Conservation (phyloP, 176 grass and related monocot species). For the Thalia dealbata region DNA sequence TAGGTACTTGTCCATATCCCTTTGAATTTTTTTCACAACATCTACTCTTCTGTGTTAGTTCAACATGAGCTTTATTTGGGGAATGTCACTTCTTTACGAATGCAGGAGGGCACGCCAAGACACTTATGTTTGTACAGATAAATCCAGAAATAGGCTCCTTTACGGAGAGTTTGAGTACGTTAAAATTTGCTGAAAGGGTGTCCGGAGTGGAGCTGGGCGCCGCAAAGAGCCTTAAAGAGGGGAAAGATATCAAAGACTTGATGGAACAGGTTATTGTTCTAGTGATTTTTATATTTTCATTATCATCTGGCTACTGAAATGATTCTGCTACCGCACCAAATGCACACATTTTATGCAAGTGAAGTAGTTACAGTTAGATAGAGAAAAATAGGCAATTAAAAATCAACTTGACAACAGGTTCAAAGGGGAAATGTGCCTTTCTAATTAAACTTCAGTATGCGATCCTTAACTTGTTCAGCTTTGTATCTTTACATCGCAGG, state of each 20-base stretch:
- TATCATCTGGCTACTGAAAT: background rate
- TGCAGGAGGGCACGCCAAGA: slow-evolving; percentile 23
- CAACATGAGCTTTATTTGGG: background rate
- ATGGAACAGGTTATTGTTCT: slow-evolving; percentile 19
- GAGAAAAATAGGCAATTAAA: too few relatives aligned
- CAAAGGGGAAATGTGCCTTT: too few relatives aligned
- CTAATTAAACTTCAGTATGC: too few relatives aligned
- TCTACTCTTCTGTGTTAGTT: background rate
- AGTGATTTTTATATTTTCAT: background rate
- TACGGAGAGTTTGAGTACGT: slow-evolving; percentile 11
- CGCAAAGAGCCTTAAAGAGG: slow-evolving; percentile 16
- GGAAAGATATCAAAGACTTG: slow-evolving; percentile 18
- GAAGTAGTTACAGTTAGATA: too few relatives aligned
- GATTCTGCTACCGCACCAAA: background rate
- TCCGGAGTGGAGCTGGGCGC: slow-evolving; percentile 18
- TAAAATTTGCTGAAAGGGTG: slow-evolving; percentile 22
- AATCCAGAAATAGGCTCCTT: slow-evolving; percentile 16
- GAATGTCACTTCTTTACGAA: background rate
- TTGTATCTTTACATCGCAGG: background rate
- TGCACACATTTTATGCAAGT: background rate
- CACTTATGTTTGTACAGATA: slow-evolving; percentile 24
- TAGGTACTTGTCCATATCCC: background rate
- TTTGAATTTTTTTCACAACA: background rate
- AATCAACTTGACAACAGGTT: too few relatives aligned
- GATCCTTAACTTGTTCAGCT: too few relatives aligned